Conservation (phyloP, 805 yeast species). For the Tetrapisispora namnaoensis region DNA sequence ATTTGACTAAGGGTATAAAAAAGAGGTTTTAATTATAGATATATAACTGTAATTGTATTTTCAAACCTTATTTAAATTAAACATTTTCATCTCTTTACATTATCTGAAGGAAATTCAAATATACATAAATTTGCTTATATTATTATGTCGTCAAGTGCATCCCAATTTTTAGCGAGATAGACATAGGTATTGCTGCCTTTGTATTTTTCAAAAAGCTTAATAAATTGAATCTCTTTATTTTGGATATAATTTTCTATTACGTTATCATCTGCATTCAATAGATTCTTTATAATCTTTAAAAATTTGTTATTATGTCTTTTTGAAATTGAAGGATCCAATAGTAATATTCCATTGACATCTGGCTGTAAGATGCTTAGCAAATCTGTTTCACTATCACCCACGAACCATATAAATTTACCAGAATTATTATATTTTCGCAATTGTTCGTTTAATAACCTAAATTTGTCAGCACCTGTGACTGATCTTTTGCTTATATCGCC, state of each 20-base stretch:
- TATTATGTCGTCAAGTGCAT: background rate
- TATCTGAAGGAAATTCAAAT: background rate
- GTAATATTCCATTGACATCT: conserved; percentile 18
- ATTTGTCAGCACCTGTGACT: conserved; percentile 25
- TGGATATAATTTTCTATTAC: background rate
- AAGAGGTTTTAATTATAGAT: background rate
- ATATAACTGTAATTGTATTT: too few species aligned
- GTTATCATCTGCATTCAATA: background rate
- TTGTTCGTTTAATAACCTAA: conserved; percentile 3
- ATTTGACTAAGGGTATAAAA: background rate
- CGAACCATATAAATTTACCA: conserved; percentile 14
- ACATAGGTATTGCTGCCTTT: background rate
- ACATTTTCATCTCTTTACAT: too few species aligned
- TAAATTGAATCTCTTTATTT: background rate
- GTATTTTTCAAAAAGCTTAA: background rate
- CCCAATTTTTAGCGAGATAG: conserved; percentile 2
- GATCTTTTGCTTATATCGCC: conserved; percentile 19
- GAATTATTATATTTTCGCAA: background rate
- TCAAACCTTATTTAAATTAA: too few species aligned
- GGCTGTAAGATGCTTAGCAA: conserved; percentile 21
- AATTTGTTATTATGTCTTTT: background rate
- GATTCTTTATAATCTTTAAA: background rate
- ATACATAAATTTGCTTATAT: background rate
- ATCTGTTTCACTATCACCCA: conserved; percentile 30
- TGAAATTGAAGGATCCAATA: background rate